Evolutionary conservation across 2,329 filamentous ascomycete genomes (phyloP), one percentile per base, ranked within the genome.

Genomic region (Aureobasidium sp.): DNA sequence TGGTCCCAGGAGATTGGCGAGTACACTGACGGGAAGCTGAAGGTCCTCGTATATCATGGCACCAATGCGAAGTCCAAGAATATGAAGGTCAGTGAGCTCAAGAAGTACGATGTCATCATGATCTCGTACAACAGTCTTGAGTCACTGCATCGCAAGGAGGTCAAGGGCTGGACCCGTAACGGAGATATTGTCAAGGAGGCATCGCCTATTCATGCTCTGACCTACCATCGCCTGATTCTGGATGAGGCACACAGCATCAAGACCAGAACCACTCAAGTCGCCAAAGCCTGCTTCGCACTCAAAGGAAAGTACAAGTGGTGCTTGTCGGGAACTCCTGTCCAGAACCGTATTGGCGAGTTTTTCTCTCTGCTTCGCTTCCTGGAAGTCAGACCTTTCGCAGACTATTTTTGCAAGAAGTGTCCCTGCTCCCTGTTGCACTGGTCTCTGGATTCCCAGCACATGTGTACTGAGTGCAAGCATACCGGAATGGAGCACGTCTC

Each of bases 221-320:
- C 88, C 27, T 99, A 93, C 67, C 93, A 97, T 72, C 88, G 94
- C 31, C 82, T 96, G 63, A 94, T 99, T 61, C 84, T 99, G 4
- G 94, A 99, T 68, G 94, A 99, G 74, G 91, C 91, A 6, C 91
- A 99, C 75, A 93, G 88, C 74, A 97, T 99, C 81, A 99, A 90
- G 79, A 86, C 86, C 12, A 86, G 93, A 64, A 91, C 87, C 25
- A 96, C 92, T 9, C 90, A 92, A 77, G 94, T 94, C 14, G 94
- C 94, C 25, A 96, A 90, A 74, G 93, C 94, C 44, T 97, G 93
- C 73, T 97, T 97, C 72, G 91, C 92, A 1, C 79, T 99, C 45
- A 87, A 91, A 64, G 89, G 89, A 20, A 86, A 83, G 20, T 96
- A 94, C 76, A 95, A 95, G 69, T 97, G 94, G 91, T 99, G 94